Base-by-base conservation (phyloP, 768 basidiomycete species). In the Rhodosporidiobolus sp. region DNA sequence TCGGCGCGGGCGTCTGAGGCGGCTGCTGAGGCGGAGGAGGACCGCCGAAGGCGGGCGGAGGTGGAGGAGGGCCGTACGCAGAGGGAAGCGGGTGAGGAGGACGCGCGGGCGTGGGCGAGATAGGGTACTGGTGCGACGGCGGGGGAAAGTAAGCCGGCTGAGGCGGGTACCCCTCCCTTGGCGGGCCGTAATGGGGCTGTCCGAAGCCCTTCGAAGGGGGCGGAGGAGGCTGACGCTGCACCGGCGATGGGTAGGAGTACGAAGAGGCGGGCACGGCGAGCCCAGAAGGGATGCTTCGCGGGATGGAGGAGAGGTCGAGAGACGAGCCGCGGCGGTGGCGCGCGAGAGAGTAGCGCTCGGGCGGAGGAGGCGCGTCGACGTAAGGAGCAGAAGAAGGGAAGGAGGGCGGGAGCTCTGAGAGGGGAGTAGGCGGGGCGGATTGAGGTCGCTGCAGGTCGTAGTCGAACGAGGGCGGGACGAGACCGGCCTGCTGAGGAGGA, bases 251-350 rank as follows among this genome's bases (percentile, higher is more conserved):
- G 38, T 32, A 38, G 22, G 43, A 11, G 14, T 38, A 26, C 26
- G n/a, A 12, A 0, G 7, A 4, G 6, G 28, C 19, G 11, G 54
- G 63, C 17, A 17, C 45, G 26, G 28, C 45, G 24, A 53, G 45
- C 30, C 43, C 43, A 30, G 32, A 50, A 12, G 53, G 26, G 24
- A 56, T 46, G 28, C 14, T 32, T 3, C 63, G 63, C n/a, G 63
- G 63, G 43, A 65, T 35, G 20, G 53, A 0, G 6, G 63, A 46
- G 20, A 43, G 24, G 53, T 64, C 63, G 63, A 64, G 52, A 4
- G 63, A 64, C 1, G 63, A 64, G 10, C 63, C 63, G 16, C 63
- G 63, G 4, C 63, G 63, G 52, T 52, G 63, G 38, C 9, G 52
- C n/a, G 16, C n/a, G 52, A 5, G 63, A 32, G n/a, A 12, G 43